Evolutionary conservation across 164 flowering plant species (phyloP), one percentile per base, ranked within the genome.

Genomic region (Nelumbo lutea): DNA sequence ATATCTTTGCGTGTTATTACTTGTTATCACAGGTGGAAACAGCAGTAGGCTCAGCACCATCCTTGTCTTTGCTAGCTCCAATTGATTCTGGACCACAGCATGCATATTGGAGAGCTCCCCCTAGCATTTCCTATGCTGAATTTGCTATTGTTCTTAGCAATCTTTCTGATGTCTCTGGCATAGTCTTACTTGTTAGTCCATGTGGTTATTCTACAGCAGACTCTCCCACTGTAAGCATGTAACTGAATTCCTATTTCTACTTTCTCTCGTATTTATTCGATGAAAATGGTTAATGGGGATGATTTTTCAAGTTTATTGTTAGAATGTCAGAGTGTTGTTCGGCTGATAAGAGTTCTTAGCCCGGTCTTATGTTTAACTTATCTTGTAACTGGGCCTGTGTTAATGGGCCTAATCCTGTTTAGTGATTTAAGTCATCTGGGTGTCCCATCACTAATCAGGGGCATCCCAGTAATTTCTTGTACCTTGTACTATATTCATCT

Each of bases 161-260:
- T 68, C 83, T 86, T 61, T 87, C 99, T 50, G 93, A 93, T 80
- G 99, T 96, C 59, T 86, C 87, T 58, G 96, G 93, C 46, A 90
- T 93, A 39, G 68, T 86, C 70, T 77, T 95, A 74, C 80, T 96
- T 69, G 86, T 96, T 72, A 96, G 99, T 79, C 90, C 96, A 4
- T 90, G 97, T 79, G 98, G 99, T 77, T 96, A 91, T 79, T 89
- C 98, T 64, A 76, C 73, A 50, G 75, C 82, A 14, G 98, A 96
- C 78, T 72, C 83, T 78, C 99, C 99, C 45, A 80, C 77, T 0
- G 99, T 96, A 81, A 80, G 83, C 42, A 27, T 27, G 27, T 27
- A 27, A 69, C 58, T 66, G 55, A 15, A 9, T 48, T 55, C 5
- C 62, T 27, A 57, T 42, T 40, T 45, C 50, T 11, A 10, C 14